These are phyloP conservation scores for Phycomyces blakesleeanus DNA, from an alignment of 192 early-diverging fungal genomes.

Conservation along the genomic window DNA sequence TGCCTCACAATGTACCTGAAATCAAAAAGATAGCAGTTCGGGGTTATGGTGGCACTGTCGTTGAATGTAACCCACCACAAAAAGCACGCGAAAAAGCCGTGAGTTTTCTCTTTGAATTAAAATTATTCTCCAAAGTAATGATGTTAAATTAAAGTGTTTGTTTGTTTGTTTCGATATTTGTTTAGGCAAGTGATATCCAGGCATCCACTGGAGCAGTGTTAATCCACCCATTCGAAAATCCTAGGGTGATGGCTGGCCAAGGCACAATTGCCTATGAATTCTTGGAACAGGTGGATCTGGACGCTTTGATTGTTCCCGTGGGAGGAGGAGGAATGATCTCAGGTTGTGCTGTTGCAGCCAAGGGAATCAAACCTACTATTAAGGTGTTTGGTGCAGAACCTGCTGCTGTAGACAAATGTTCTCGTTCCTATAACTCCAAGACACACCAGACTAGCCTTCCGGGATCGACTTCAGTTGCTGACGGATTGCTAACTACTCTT, in stretches of 20 bases:
- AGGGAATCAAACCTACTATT: conserved; percentile 29
- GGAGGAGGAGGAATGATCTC: conserved; percentile 55
- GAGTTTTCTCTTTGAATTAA: conserved; percentile 11
- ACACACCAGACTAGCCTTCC: background rate
- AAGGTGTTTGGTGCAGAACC: conserved; percentile 54
- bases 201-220: conserved; percentile 44
- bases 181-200: conserved; percentile 22
- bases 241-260: conserved; percentile 52
- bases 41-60: conserved; percentile 50
- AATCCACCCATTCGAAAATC: conserved; percentile 51
- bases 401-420: conserved; percentile 34
- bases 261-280: conserved; percentile 54
- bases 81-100: conserved; percentile 38
- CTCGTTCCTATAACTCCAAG: conserved; percentile 25
- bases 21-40: conserved; percentile 46
- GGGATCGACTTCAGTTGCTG: conserved; percentile 40
- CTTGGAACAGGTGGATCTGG: conserved; percentile 45
- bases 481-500: conserved; percentile 46
- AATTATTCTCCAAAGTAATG: background rate
- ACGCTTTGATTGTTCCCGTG: conserved; percentile 49
- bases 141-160: background rate
- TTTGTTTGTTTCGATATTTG: background rate
- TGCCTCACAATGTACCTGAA: conserved; percentile 44
- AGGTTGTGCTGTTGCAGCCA: conserved; percentile 43
- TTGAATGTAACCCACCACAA: conserved; percentile 44